Evolutionary conservation across 2,329 filamentous ascomycete species (phyloP).

Genomic region (Cytospora paraplurivora): DNA sequence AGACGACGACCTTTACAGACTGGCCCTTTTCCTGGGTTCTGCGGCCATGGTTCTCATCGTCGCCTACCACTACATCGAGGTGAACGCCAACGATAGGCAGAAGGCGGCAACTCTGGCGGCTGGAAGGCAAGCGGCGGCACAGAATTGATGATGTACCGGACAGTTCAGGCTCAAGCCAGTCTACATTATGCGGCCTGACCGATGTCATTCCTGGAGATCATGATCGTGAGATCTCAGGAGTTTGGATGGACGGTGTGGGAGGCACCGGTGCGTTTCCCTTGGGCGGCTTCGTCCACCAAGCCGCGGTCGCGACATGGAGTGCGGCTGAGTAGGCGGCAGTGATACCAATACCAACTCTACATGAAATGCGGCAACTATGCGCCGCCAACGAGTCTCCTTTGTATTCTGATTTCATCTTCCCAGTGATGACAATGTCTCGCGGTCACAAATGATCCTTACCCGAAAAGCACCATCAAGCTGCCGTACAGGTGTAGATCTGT

Average conservation of each 20-base stretch:
- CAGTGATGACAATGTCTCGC: neutral
- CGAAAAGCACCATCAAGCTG: neutral
- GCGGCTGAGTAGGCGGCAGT: conserved; percentile 5
- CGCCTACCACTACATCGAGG: conserved; percentile 92
- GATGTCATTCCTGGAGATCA: neutral
- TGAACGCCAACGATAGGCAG: conserved; percentile 66
- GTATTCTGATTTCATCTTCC: neutral
- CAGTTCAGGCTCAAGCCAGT: neutral
- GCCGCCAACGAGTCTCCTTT: neutral
- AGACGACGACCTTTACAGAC: conserved; percentile 85
- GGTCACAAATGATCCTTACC: neutral
- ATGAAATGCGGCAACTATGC: neutral
- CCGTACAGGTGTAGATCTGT: neutral
- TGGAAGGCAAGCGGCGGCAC: conserved; percentile 23
- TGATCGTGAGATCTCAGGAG: neutral
- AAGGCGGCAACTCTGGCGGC: conserved; percentile 34
- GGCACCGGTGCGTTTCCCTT: neutral
- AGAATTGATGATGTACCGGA: conserved; percentile 18
- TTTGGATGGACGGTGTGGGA: neutral
- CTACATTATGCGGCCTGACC: neutral
- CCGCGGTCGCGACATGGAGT: neutral
- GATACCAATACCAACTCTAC: conserved; percentile 18
- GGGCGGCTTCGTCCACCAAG: neutral
- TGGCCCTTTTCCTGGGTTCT: conserved; percentile 91
- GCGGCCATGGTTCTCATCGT: conserved; percentile 91